Conservation (phyloP, 2,329 filamentous ascomycete genomes). For the Sporothrix brunneoviolacea region DNA sequence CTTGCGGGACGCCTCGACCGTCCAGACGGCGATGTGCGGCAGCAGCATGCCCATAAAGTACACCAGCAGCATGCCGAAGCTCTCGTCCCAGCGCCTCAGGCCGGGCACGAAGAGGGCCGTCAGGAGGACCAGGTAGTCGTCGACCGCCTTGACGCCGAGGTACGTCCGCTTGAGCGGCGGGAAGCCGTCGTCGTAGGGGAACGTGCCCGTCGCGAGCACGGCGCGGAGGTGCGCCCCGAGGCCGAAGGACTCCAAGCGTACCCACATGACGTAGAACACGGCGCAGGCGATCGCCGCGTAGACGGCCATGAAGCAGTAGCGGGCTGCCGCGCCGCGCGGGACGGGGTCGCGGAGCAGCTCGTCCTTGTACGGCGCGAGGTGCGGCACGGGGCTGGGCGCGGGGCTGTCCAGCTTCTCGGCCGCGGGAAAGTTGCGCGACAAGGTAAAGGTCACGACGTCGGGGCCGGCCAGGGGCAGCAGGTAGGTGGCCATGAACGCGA, state of each 20-base stretch:
- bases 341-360: conserved; percentile 13
- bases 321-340: not conserved
- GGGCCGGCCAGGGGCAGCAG: not conserved
- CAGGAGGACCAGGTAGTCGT: conserved; percentile 10
- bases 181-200: conserved; percentile 1
- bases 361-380: conserved; percentile 14
- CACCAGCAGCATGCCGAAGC: conserved; percentile 7
- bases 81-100: conserved; percentile 5
- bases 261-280: conserved; percentile 8
- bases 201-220: conserved; percentile 8
- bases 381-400: not conserved
- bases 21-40: conserved; percentile 14
- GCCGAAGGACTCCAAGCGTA: not conserved
- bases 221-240: conserved; percentile 1
- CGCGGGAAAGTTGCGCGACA: conserved; percentile 11
- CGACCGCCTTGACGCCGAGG: conserved; percentile 8
- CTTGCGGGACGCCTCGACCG: conserved; percentile 14
- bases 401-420: conserved; percentile 10
- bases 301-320: not conserved
- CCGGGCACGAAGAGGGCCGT: conserved; percentile 10
- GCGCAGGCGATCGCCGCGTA: conserved; percentile 3
- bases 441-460: conserved; percentile 13
- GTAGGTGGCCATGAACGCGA: not conserved
- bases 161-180: conserved; percentile 5
- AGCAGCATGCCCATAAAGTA: conserved; percentile 12